These are phyloP conservation scores for Pyricularia grisea DNA, from an alignment of 2,329 filamentous ascomycete species.

Conservation along the genomic window DNA sequence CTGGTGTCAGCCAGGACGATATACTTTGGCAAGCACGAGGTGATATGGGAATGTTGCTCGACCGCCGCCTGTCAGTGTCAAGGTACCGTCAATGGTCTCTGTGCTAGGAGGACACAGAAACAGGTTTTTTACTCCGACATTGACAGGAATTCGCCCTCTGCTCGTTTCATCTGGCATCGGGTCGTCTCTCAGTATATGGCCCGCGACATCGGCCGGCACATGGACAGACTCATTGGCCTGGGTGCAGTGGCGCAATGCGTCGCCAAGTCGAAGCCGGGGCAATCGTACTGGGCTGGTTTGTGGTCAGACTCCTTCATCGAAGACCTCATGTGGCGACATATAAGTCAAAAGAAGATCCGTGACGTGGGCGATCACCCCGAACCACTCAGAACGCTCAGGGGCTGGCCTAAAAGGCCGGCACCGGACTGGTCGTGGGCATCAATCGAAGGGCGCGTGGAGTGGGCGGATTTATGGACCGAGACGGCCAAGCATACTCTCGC, in stretches of 20 bases:
- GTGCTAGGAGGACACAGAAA: not conserved
- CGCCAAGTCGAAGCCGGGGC: not conserved
- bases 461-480: not conserved
- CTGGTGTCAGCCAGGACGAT: not conserved
- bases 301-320: conserved; percentile 4
- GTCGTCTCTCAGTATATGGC: not conserved
- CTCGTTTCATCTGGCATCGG: not conserved
- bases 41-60: conserved; percentile 2
- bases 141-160: not conserved
- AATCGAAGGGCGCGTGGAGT: not conserved
- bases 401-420: not conserved
- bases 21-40: not conserved
- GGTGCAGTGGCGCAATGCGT: not conserved
- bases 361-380: not conserved
- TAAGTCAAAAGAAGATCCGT: not conserved
- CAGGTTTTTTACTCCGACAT: not conserved
- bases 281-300: conserved; percentile 5
- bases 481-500: not conserved
- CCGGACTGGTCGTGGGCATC: conserved; percentile 6
- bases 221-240: conserved; percentile 13
- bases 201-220: conserved; percentile 17
- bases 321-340: conserved; percentile 3
- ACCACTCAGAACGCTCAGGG: not conserved
- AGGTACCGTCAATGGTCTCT: not conserved
- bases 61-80: not conserved